Percentiles rank a stretch among this genome's conserved stretches.
These are phyloP conservation scores for Pontederia crassipes DNA, from an alignment of 176 grass and related monocot species.

Conservation along the genomic window DNA sequence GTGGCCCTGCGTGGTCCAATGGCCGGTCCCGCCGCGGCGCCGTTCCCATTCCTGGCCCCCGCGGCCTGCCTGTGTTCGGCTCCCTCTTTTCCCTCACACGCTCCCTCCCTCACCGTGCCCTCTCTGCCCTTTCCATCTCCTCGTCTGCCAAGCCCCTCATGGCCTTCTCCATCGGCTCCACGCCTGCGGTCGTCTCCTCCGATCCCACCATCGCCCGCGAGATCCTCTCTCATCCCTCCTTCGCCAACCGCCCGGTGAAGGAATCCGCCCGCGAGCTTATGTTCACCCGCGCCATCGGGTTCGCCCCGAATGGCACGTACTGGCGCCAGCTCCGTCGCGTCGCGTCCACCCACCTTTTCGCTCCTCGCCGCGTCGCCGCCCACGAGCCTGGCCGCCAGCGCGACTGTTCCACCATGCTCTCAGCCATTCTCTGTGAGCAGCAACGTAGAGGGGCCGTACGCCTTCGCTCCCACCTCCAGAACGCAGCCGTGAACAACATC, in stretches of 20 bases:
- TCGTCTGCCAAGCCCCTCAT: neutral
- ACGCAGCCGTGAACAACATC: slow-evolving; percentile 69
- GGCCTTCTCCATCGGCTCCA: slow-evolving; percentile 21
- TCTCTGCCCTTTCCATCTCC: neutral
- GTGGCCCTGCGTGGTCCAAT: neutral
- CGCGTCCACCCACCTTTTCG: slow-evolving; percentile 62
- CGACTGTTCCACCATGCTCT: slow-evolving; percentile 42
- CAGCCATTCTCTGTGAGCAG: slow-evolving; percentile 26
- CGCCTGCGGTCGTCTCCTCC: slow-evolving; percentile 10
- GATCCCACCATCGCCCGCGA: slow-evolving; percentile 10
- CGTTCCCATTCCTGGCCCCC: slow-evolving; percentile 5
- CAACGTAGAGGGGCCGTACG: slow-evolving; percentile 15
- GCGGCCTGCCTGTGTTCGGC: slow-evolving; percentile 12
- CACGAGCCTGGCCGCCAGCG: slow-evolving; percentile 45
- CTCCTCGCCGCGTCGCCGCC: slow-evolving; percentile 52
- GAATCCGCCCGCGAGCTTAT: slow-evolving; percentile 16
- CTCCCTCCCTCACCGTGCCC: slow-evolving; percentile 9
- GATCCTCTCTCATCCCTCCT: slow-evolving; percentile 12
- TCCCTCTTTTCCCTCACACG: slow-evolving; percentile 2
- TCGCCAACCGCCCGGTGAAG: slow-evolving; percentile 15
- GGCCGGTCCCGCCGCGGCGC: slow-evolving; percentile 1
- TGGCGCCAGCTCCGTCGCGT: slow-evolving; percentile 72
- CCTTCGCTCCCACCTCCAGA: slow-evolving; percentile 49
- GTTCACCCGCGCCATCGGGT: slow-evolving; percentile 16
- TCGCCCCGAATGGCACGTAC: slow-evolving; percentile 6